phyloP scores from a whole-genome alignment of 2,329 filamentous ascomycete species.

The Cryphonectria naterciae region DNA sequence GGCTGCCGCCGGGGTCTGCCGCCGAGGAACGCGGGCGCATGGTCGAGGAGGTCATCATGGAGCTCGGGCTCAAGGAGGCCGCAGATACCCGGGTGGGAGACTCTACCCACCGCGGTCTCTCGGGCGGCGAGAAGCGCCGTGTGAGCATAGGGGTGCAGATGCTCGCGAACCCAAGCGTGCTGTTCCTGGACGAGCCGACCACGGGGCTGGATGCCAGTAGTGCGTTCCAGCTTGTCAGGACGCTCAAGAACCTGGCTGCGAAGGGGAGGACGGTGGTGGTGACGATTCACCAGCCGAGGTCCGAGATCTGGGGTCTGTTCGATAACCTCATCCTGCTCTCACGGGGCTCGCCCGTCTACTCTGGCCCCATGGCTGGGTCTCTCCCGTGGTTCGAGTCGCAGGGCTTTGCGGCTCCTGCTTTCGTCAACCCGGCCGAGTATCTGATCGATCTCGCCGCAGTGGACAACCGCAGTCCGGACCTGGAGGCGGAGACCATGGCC shows the following conservation, averaged over 20 bases:
- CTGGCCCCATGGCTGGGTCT: constrained; percentile 61
- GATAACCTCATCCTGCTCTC: constrained; percentile 73
- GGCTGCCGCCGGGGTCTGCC: constrained; percentile 66
- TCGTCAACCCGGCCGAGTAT: constrained; percentile 79
- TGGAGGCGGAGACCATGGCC: constrained; percentile 62
- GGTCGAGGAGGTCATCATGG: constrained; percentile 77
- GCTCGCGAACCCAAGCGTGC: constrained; percentile 75
- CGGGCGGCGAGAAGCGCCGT: constrained; percentile 76
- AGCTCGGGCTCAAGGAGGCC: constrained; percentile 77
- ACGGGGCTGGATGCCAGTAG: constrained; percentile 78
- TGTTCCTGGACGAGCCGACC: constrained; percentile 80
- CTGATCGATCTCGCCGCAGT: constrained; percentile 75
- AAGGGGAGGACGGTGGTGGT: constrained; percentile 74
- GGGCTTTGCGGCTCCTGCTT: constrained; percentile 67
- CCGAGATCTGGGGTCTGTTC: constrained; percentile 79
- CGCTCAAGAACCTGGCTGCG: constrained; percentile 67
- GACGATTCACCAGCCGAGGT: constrained; percentile 77
- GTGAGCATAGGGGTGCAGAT: constrained; percentile 80
- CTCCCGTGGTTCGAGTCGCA: constrained; percentile 65
- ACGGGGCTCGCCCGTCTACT: constrained; percentile 69
- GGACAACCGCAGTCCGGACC: constrained; percentile 70
- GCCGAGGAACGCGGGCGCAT: constrained; percentile 62
- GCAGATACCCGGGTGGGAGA: constrained; percentile 76
- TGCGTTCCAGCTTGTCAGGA: constrained; percentile 73
- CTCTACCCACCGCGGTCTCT: constrained; percentile 73